Evolutionary conservation across 2,329 filamentous ascomycete species (phyloP), one percentile per base, ranked within the genome.

Genomic region (Aspergillus pseudoviridinutans): DNA sequence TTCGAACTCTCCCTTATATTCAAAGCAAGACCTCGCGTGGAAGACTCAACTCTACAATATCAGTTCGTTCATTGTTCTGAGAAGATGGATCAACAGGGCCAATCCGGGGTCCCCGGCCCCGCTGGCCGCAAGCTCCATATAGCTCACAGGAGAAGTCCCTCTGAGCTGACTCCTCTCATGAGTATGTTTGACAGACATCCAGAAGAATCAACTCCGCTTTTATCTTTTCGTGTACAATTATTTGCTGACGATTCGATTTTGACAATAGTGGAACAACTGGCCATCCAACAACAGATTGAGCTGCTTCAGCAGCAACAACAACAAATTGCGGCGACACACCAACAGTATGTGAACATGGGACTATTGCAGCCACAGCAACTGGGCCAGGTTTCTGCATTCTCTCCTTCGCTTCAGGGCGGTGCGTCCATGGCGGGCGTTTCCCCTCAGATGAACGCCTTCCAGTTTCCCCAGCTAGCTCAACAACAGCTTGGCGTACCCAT

Each of bases 281-380:
- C 91, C 73, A 92, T 97, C 74, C 92, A 96, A 80, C 93, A 97
- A 81, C 93, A 97, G 79, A 97, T 97, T 72, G 93, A 97, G 79
- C 84, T 95, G 73, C 84, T 97, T 71, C 93, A 97, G 80, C 92
- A 96, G 76, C 94, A 97, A 76, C 94, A 97, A 75, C 92, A 97
- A 77, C 92, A 97, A 75, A 95, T 97, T 72, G 91, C 95, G 78
- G 91, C 91, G 68, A 94, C 91, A 63, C 92, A 97, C 72, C 92
- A 97, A 78, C 93, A 97, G 79, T 97, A 96, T 81, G 89, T 96
- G 70, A 96, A 94, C 76, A 92, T 97, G 90, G 91, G 91, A 75
- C 92, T 97, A 84, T 87, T 97, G 69, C 88, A 89, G 66, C 88
- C 90, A 54, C 89, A 90, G 69, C 93, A 97, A 78, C 81, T 97